Percentiles rank a stretch among this genome's conserved stretches.
These are phyloP conservation scores for Ganoderma boninense DNA, from an alignment of 1,284 basidiomycete genomes.

Conservation along the genomic window DNA sequence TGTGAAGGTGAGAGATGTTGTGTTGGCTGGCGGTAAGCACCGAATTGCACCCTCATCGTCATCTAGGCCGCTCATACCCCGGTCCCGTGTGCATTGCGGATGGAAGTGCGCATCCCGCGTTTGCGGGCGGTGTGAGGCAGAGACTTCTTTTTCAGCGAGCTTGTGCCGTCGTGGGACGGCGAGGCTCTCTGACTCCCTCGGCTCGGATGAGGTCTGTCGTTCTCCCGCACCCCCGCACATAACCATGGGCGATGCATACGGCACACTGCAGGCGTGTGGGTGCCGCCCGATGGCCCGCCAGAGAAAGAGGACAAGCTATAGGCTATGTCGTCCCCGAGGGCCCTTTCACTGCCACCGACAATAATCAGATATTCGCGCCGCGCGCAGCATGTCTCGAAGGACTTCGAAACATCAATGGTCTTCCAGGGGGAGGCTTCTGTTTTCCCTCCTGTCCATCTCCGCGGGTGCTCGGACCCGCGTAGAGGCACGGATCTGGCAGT, in stretches of 20 bases:
- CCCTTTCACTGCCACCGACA: background rate
- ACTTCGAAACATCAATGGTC: background rate
- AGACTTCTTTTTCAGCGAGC: background rate
- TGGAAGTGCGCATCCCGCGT: background rate
- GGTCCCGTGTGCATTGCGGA: background rate
- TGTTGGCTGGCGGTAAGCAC: background rate
- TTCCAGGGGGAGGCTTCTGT: background rate
- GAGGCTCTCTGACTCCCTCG: background rate
- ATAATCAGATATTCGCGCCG: background rate
- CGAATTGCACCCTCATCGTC: constrained; percentile 3
- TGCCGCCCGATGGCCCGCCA: background rate
- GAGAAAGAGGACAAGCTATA: background rate
- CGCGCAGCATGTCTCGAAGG: background rate
- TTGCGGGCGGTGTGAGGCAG: background rate
- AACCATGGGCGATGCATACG: background rate
- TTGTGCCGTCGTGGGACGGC: constrained; percentile 6
- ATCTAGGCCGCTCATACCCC: constrained; percentile 1
- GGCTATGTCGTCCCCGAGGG: background rate
- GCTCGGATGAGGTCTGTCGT: background rate
- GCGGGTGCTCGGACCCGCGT: constrained; percentile 13
- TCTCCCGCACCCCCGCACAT: background rate
- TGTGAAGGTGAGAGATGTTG: background rate
- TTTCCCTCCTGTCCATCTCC: constrained; percentile 10
- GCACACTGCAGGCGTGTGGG: background rate
- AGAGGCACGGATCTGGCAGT: constrained; percentile 7